Evolutionary conservation across 108 stramenopile genomes (phyloP), one percentile per base, ranked within the genome.

Genomic region (Cylindrotheca fusiformis): DNA sequence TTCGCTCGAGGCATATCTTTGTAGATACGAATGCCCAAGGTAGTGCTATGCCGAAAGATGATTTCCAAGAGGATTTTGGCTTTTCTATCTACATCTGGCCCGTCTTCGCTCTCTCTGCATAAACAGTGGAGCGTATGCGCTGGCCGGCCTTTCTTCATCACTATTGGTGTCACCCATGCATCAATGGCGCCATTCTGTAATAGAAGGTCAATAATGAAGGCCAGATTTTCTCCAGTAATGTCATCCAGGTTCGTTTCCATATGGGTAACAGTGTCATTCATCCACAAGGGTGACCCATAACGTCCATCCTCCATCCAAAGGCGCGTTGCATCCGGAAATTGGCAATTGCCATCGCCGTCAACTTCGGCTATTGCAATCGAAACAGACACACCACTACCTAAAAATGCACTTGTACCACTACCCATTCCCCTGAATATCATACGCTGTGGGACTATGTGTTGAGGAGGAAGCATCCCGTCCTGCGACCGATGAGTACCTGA

Each of bases 121-220:
- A 96, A 67, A 56, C 88, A 85, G 70, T 93, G 80, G 24, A 97
- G 70, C 12, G 84, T 80, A 70, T 88, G 79, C 0, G 93, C 95
- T 3, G 87, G 67, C 20, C 95, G 84, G 4, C 94, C 88, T 59
- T 97, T 97, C 60, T 97, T 97, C 97, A 97, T 97, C n/a, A 89
- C 74, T 52, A 95, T 94, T 19, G 90, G 92, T 30, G 71, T 74
- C 5, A 82, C 52, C 94, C 94, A 97, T 32, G 77, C 95, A 81
- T 97, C 97, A 17, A 87, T 63, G 10, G 93, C 90, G 26, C 90
- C 93, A 52, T 72, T 58, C 14, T 78, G 31, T 31, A 95, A 53
- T 18, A 94, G 65, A 6, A 82, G 50, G 48, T 87, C 76, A n/a
- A 79, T 80, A 14, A 77, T 77, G 76, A 87, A 80, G 6, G 90